Evolutionary conservation across 352 stramenopile genomes (phyloP), one percentile per base, ranked within the genome.

Genomic region (Phytophthora pini): DNA sequence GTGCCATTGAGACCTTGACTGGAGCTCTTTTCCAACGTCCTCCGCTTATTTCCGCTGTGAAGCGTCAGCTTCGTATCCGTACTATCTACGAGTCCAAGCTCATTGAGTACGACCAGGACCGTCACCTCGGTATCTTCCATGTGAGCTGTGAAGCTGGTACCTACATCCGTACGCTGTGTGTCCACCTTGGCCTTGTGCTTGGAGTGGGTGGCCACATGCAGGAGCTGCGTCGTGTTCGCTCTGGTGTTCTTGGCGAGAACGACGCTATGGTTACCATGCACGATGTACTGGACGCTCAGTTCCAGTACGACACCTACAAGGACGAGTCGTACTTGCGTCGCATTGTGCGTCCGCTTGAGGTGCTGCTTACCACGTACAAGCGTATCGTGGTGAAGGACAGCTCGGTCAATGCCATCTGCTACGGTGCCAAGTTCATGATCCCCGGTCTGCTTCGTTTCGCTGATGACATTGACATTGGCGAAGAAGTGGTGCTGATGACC

Each of bases 391-490:
- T 99, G 13, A 99, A 99, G 88, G 98, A 99, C 86, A 98, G 85
- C 27, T 98, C 97, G 11, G 97, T 99, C 5, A 99, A 99, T 82
- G 98, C 98, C 26, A 99, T 99, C 72, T 99, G 98, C 81, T 99
- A 99, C 80, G 98, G 98, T 44, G 98, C 98, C 63, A 99, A 99
- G 88, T 97, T 99, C 51, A 99, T 99, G 98, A 97, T 99, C 48
- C 98, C 98, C 0, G 98, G 98, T 68, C 78, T 99, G 22, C 76
- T 99, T 48, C 92, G 98, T 40, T 99, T 99, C 82, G 97, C 97
- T 2, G 97, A 99, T 74, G 97, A 98, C 77, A 99, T 99, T 79
- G 97, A 99, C 77, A 88, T 99, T 38, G 96, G 95, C 62, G 95
- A 99, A 55, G 98, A 99, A 65, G 97, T 99, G 13, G 98, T 99